These are phyloP conservation scores for Nyssa sinensis DNA, from an alignment of 148 eudicot genomes.

Conservation along the genomic window DNA sequence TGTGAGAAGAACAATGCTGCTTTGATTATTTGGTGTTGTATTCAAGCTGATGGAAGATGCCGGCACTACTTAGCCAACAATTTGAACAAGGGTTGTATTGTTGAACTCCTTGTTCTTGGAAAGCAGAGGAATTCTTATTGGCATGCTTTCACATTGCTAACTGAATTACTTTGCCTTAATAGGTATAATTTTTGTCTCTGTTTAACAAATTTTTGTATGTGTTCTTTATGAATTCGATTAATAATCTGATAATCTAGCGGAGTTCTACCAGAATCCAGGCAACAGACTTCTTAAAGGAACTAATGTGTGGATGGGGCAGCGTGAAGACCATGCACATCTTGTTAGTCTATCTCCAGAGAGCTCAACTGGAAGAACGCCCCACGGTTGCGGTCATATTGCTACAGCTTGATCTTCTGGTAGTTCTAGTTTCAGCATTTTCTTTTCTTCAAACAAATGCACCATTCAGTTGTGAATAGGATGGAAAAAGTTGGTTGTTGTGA, in stretches of 20 bases:
- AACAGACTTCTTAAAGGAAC: constrained; percentile 26
- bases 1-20: constrained; percentile 37
- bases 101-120: constrained; percentile 28
- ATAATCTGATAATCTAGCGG: neutral
- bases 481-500: neutral
- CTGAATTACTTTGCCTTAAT: constrained; percentile 41
- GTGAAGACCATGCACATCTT: constrained; percentile 44
- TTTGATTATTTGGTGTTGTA: constrained; percentile 31
- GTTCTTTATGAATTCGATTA: neutral
- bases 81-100: constrained; percentile 31
- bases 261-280: constrained; percentile 28
- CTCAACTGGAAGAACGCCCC: constrained; percentile 40
- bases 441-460: neutral
- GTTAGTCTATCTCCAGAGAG: constrained; percentile 40
- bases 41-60: constrained; percentile 47
- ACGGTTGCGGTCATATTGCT: constrained; percentile 39
- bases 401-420: constrained; percentile 55
- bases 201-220: neutral
- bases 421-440: neutral
- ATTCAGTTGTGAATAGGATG: neutral
- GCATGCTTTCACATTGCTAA: constrained; percentile 32
- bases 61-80: constrained; percentile 41
- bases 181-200: constrained; percentile 22
- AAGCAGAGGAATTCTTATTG: constrained; percentile 13
- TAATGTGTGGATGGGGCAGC: constrained; percentile 33